Conservation (phyloP, 2,329 filamentous ascomycete species). For the Stachybotrys chartarum region DNA sequence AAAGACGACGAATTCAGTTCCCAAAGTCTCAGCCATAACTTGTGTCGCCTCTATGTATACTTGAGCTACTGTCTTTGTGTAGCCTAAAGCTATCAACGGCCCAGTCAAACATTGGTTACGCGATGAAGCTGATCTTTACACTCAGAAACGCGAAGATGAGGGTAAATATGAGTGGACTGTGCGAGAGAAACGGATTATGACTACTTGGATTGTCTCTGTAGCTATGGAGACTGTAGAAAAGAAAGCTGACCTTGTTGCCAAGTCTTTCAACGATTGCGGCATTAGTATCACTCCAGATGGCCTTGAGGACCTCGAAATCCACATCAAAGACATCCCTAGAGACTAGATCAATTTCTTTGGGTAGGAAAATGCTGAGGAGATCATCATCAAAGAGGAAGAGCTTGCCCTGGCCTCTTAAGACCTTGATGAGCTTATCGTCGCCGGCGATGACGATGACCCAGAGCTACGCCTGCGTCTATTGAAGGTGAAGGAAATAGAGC, state of each 20-base stretch:
- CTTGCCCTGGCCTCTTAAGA: not conserved
- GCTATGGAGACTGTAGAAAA: not conserved
- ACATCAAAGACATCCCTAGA: slow-evolving; percentile 2
- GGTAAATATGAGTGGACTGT: slow-evolving; percentile 1
- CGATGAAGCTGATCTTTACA: not conserved
- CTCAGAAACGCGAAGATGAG: not conserved
- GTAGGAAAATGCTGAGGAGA: slow-evolving; percentile 1
- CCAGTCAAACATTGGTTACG: not conserved
- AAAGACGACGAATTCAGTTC: not conserved
- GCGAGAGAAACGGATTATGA: slow-evolving; percentile 3
- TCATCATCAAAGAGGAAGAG: not conserved
- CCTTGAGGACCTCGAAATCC: not conserved
- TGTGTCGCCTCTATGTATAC: not conserved
- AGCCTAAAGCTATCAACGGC: not conserved
- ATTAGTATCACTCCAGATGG: slow-evolving; percentile 3
- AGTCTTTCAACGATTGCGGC: slow-evolving; percentile 3
- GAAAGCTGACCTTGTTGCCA: slow-evolving; percentile 1
- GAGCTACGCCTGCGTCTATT: not conserved
- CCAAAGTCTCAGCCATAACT: not conserved
- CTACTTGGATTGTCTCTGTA: slow-evolving; percentile 1
- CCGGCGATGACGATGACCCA: not conserved
- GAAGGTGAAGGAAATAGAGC: not conserved
- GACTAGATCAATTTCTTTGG: slow-evolving; percentile 1
- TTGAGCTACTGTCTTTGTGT: not conserved
- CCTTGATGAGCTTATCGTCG: not conserved